Evolutionary conservation across 345 rosid genomes (phyloP), one percentile per base, ranked within the genome.

Genomic region (Populus ilicifolia): DNA sequence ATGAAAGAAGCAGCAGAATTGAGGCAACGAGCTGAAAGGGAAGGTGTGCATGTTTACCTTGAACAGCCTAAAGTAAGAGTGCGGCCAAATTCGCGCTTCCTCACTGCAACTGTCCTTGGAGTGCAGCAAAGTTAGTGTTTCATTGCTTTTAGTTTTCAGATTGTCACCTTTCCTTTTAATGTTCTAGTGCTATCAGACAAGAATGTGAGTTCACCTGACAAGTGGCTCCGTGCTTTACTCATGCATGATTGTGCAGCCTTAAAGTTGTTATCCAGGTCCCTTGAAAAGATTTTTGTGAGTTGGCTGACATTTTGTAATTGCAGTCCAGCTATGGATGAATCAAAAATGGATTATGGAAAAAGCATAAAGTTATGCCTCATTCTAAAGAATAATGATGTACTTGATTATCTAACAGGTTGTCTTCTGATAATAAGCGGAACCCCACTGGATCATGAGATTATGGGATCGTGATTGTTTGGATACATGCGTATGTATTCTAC

Each of bases 1-100:
- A 77, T 96, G 82, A 92, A 90, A 85, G 99, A 96, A 87, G 97
- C 98, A 4, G 93, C 94, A n/a, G 99, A 93, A 46, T 85, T 92
- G 82, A 89, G 91, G 69, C 85, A 85, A 62, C 89, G 84, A 85
- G 97, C 97, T 68, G 93, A 91, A 78, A 89, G 79, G 75, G 98
- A 95, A 73, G 98, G 97, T 0, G 87, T 92, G 5, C 86, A 87
- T 80, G 97, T 84, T 62, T 93, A 93, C 85, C 96, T 93, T 80
- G 81, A 82, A 82, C 81, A 87, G 80, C 97, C 93, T 69, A 82
- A 72, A 27, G 84, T 80, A 14, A 85, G 98, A 85, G 84, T 85
- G 65, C 89, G 94, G 65, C 95, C 98, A 17, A 94, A 94, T 80
- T 89, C 98, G 5, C 89, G 95, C 72, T 93, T 94, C 84, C 98